Evolutionary conservation across 768 basidiomycete genomes (phyloP).

Genomic region (Mycena metata): DNA sequence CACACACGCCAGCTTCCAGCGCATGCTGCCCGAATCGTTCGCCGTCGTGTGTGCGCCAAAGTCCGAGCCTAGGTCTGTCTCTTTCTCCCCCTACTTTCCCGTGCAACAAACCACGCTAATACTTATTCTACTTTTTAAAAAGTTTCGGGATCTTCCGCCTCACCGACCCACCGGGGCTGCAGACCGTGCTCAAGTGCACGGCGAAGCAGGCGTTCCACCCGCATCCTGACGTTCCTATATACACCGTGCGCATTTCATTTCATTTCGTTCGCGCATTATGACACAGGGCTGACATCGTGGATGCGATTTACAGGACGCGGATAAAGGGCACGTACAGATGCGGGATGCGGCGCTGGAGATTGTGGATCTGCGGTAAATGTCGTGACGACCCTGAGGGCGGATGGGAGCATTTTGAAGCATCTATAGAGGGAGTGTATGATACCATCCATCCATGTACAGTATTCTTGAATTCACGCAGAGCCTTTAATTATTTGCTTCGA

Average conservation of each 20-base stretch:
- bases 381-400: too few species aligned
- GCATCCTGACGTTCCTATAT: slow-evolving; percentile 86
- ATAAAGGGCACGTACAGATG: slow-evolving; percentile 88
- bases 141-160: slow-evolving; percentile 92
- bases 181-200: slow-evolving; percentile 76
- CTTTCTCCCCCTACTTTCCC: neutral
- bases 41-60: slow-evolving; percentile 93
- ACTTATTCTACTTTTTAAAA: too few species aligned
- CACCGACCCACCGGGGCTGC: slow-evolving; percentile 88
- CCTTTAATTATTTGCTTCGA: too few species aligned
- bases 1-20: slow-evolving; percentile 90
- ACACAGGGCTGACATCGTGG: neutral
- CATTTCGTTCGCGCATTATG: neutral
- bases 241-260: slow-evolving; percentile 72
- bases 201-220: slow-evolving; percentile 88
- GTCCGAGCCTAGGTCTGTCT: slow-evolving; percentile 79
- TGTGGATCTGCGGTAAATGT: slow-evolving; percentile 83
- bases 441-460: too few species aligned
- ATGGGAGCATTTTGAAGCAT: too few species aligned
- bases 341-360: slow-evolving; percentile 82
- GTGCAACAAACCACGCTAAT: too few species aligned
- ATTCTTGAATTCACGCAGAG: too few species aligned
- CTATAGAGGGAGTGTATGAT: too few species aligned
- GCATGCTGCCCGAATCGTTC: slow-evolving; percentile 92
- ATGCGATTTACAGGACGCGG: slow-evolving; percentile 71